phyloP scores from a whole-genome alignment of 129 eudicot species.

The Chrysanthemum lavandulifolium region DNA sequence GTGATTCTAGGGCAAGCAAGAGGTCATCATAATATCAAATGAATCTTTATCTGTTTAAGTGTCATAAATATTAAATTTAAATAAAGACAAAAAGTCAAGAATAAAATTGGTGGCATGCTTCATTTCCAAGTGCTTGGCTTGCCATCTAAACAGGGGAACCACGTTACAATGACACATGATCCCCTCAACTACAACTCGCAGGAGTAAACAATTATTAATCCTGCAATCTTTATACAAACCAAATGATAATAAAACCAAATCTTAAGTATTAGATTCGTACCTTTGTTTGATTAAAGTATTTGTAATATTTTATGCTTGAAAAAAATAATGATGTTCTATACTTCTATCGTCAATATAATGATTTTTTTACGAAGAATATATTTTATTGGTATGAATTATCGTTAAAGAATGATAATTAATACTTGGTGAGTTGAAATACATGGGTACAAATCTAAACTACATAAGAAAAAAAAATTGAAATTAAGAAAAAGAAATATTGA shows the following conservation, averaged over 20 bases:
- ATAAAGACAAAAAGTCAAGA: conserved; percentile 5
- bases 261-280: conserved; percentile 6
- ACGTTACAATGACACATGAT: conserved; percentile 45
- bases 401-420: too few relatives aligned
- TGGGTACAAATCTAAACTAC: too few relatives aligned
- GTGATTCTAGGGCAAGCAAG: neutral
- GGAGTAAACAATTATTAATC: conserved; percentile 1
- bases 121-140: conserved; percentile 36
- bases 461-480: too few relatives aligned
- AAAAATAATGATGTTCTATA: neutral
- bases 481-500: too few relatives aligned
- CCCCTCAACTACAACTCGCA: conserved; percentile 30
- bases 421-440: too few relatives aligned
- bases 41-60: conserved; percentile 10
- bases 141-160: conserved; percentile 43
- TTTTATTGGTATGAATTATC: too few relatives aligned
- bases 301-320: neutral
- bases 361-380: too few relatives aligned
- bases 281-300: neutral
- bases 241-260: conserved; percentile 3
- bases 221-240: neutral
- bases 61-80: conserved; percentile 1
- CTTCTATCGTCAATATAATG: too few relatives aligned
- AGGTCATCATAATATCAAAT: neutral
- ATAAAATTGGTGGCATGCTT: conserved; percentile 23